Evolutionary conservation across 257 asterid species (phyloP).

Genomic region (Fraxinus quadrangulata): DNA sequence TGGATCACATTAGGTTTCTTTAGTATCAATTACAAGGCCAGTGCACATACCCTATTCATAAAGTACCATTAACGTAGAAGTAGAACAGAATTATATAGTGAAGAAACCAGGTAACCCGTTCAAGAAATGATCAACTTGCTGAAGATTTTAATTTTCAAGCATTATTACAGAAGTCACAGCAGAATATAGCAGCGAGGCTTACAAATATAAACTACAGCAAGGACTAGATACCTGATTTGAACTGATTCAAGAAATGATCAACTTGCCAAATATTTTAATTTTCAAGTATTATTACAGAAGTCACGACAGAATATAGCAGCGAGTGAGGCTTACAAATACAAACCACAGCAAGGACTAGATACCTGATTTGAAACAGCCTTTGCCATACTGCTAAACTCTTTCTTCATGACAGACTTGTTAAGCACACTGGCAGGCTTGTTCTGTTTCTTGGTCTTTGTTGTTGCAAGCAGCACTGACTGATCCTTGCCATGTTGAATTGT

Average conservation of each 20-base stretch:
- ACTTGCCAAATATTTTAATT: neutral
- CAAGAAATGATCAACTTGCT: neutral
- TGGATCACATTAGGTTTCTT: neutral
- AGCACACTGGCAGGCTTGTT: constrained; percentile 66
- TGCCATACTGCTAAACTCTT: constrained; percentile 87
- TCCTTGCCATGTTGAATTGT: constrained; percentile 85
- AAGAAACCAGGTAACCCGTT: neutral
- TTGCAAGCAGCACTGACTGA: constrained; percentile 68
- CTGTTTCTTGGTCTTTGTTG: constrained; percentile 91
- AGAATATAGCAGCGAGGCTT: neutral
- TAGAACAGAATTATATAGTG: too few relatives aligned
- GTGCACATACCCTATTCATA: neutral
- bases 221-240: too few relatives aligned
- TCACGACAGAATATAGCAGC: neutral
- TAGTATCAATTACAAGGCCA: neutral
- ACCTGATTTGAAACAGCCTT: constrained; percentile 93
- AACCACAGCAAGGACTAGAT: neutral
- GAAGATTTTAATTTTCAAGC: neutral
- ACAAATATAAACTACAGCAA: neutral
- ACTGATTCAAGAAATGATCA: neutral
- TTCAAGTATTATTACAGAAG: neutral
- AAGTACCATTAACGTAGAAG: neutral
- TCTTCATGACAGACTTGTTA: constrained; percentile 89
- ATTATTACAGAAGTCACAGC: neutral
- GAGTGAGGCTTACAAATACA: neutral